Conservation (phyloP, 768 basidiomycete genomes). For the Mycena rosella region DNA sequence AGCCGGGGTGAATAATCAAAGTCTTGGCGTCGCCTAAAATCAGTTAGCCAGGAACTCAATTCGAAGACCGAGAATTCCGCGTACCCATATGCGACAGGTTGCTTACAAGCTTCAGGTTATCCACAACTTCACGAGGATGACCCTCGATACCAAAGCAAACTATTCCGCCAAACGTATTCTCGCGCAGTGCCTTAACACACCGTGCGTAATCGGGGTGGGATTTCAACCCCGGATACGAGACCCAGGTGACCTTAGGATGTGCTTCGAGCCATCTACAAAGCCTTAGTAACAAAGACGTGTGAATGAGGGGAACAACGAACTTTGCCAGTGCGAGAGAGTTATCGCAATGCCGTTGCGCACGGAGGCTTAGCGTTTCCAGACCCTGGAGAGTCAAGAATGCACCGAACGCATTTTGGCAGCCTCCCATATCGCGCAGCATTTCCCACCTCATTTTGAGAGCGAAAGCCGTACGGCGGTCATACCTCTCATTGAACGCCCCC, state of each 20-base stretch:
- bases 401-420: constrained; percentile 65
- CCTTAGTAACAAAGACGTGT: neutral
- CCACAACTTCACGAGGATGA: constrained; percentile 22
- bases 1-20: constrained; percentile 28
- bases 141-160: constrained; percentile 29
- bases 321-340: constrained; percentile 27
- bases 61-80: neutral
- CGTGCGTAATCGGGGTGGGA: constrained; percentile 22
- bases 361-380: constrained; percentile 23
- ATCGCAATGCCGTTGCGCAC: constrained; percentile 26
- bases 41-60: neutral
- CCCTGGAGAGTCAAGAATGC: constrained; percentile 73
- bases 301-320: constrained; percentile 1
- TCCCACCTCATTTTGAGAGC: constrained; percentile 55
- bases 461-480: constrained; percentile 28
- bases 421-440: constrained; percentile 68
- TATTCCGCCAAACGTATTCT: constrained; percentile 24
- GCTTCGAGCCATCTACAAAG: constrained; percentile 21
- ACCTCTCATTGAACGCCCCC: constrained; percentile 36
- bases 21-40: constrained; percentile 27
- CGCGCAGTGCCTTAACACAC: neutral
- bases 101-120: constrained; percentile 25
- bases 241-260: constrained; percentile 30
- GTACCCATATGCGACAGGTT: constrained; percentile 36
- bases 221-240: constrained; percentile 24